A percentile compares a stretch with the other conserved stretches of the same genome.
These are phyloP conservation scores for Rhizophagus prolifer DNA, from an alignment of 192 early-diverging fungal genomes.

Conservation along the genomic window DNA sequence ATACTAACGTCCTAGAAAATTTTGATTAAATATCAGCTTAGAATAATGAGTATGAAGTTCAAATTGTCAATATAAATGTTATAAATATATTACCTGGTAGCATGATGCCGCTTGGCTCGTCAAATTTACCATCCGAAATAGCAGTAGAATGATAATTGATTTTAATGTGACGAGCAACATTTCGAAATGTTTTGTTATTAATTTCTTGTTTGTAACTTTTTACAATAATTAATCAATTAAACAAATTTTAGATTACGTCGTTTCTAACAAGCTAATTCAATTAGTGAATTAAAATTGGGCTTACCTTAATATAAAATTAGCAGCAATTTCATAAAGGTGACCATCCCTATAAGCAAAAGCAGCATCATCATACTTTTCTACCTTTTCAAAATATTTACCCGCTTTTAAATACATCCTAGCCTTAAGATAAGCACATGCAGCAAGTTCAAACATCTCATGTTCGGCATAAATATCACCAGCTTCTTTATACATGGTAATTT, in stretches of 20 bases:
- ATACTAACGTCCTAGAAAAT: not conserved
- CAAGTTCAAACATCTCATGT: not conserved
- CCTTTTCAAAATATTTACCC: constrained; percentile 10
- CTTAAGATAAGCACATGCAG: not conserved
- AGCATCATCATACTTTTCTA: constrained; percentile 17
- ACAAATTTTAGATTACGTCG: not conserved
- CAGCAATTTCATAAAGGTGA: not conserved
- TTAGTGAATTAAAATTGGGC: not conserved
- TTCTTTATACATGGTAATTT: constrained; percentile 1
- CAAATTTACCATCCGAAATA: not conserved
- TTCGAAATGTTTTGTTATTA: not conserved
- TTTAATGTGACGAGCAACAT: not conserved
- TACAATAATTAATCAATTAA: not conserved
- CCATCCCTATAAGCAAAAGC: constrained; percentile 3
- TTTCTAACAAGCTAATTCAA: not conserved
- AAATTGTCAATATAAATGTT: too few species aligned
- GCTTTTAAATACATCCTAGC: not conserved
- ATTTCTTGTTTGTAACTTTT: constrained; percentile 13
- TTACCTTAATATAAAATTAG: constrained; percentile 22
- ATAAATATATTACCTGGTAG: too few species aligned
- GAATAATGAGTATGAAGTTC: too few species aligned
- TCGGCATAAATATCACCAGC: not conserved
- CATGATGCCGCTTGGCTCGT: too few species aligned
- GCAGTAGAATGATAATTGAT: not conserved
- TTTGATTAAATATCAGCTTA: too few species aligned